Conservation (phyloP, 2,329 filamentous ascomycete species). For the Xylaria digitata region DNA sequence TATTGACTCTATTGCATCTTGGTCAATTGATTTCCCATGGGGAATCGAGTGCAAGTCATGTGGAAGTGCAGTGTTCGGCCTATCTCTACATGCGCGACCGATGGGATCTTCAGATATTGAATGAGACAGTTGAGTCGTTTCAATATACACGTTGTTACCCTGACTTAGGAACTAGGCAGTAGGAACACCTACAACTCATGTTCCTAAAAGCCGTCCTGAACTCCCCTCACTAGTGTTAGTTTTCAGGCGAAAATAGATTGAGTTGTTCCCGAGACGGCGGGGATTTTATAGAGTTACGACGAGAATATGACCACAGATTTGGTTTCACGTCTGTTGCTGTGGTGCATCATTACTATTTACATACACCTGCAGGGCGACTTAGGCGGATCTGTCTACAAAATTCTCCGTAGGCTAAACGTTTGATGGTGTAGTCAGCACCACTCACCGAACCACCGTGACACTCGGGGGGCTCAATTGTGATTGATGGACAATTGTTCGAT, state of each 20-base stretch:
- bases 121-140: too few relatives aligned
- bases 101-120: too few relatives aligned
- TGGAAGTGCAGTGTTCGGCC: too few relatives aligned
- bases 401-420: slow-evolving; percentile 36
- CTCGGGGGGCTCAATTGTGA: slow-evolving; percentile 29
- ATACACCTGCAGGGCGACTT: neutral
- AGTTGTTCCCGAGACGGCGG: neutral
- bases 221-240: neutral
- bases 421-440: slow-evolving; percentile 14
- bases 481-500: slow-evolving; percentile 37
- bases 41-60: too few relatives aligned
- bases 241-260: neutral
- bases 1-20: too few relatives aligned
- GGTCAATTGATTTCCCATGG: too few relatives aligned
- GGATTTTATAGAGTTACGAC: neutral
- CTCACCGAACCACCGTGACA: neutral
- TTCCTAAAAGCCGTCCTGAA: too few relatives aligned
- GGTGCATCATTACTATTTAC: slow-evolving; percentile 1
- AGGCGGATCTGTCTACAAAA: slow-evolving; percentile 30
- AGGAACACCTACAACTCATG: neutral
- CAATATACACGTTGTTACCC: too few relatives aligned
- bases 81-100: too few relatives aligned
- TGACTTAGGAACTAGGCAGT: too few relatives aligned
- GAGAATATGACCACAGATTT: neutral
- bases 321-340: slow-evolving; percentile 13